Base-by-base conservation (phyloP, 371 early-diverging fungal genomes). In the Batkoa obscura region DNA sequence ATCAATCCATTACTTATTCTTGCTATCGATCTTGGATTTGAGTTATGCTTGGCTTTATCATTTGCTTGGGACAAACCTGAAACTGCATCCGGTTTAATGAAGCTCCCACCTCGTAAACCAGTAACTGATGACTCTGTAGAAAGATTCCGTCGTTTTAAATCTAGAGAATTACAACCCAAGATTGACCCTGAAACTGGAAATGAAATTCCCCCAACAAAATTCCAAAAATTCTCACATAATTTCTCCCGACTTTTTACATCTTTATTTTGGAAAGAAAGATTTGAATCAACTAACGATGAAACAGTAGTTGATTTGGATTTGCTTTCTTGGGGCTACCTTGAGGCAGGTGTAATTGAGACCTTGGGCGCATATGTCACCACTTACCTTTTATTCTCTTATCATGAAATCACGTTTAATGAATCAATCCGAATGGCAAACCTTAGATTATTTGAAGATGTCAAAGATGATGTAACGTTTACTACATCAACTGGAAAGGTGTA, bases 41-140 rank as follows among this genome's bases (percentile, higher is more conserved):
- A 95, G 67, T 58, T 96, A 59, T 73, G 86, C 59, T 69, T 79
- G 17, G 89, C 94, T 5, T 69, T 94, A 36, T 72, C 86, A 4
- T 94, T 79, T 69, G 95, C 97, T n/a, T 96, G 79, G 79, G 97
- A 96, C 69, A 69, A 69, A 8, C 80, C 94, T 12, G 97, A 96
- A 72, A 66, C 77, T 0, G 60, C 63, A 45, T 71, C 61, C 34
- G 83, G 84, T 35, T 66, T 95, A 58, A 94, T 96, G 94, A 80
- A 73, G 60, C 66, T 88, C 50, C 75, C 74, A 41, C 97, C 97
- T 43, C 83, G 95, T 55, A 86, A 83, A 60, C 90, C 91, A 5
- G 93, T 94, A 15, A 86, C 79, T 0, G 66, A 72, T 3, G 71
- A 71, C 34, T 80, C 87, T 10, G 74, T 86, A 55, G 76, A 79